These are phyloP conservation scores for Triticum aestivum DNA, from an alignment of 176 grass and related monocot species.

Conservation along the genomic window IWGSC_CS_RefSeq_v2.1 NC_057803.1:151015202-151015701, in stretches of 20 bases:
- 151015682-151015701: not conserved
- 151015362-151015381: not conserved
- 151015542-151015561: not conserved
- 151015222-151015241: slow-evolving; percentile 74
- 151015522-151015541: not conserved
- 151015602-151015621: not conserved
- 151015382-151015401: not conserved
- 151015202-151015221: slow-evolving; percentile 82
- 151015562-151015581: not conserved
- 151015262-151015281: slow-evolving; percentile 96
- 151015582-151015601: not conserved
- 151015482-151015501: not conserved
- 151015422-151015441: not conserved
- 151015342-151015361: not conserved
- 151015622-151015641: not conserved
- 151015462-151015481: not conserved
- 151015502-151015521: not conserved
- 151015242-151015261: slow-evolving; percentile 99
- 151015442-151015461: slow-evolving; percentile 3
- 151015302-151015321: not conserved
- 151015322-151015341: not conserved
- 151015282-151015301: not conserved
- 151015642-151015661: not conserved
- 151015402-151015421: not conserved
- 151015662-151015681: not conserved